phyloP scores from a whole-genome alignment of 768 basidiomycete species.

The Nidularia sp. region DNA sequence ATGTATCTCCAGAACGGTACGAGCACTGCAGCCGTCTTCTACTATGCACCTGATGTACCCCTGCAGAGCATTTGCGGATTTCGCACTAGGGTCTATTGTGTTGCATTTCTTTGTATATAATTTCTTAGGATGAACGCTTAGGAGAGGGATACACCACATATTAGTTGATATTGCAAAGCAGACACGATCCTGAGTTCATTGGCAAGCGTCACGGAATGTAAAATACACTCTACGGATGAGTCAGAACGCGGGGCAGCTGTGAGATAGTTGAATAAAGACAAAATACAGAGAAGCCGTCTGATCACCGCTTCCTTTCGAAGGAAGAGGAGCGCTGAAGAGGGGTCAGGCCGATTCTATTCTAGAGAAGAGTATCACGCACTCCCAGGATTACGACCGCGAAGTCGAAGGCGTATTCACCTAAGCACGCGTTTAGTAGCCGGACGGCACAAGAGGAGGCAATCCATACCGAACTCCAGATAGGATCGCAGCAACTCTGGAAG shows the following conservation, averaged over 20 bases:
- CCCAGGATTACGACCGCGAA: slow-evolving; percentile 83
- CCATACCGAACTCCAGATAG: slow-evolving; percentile 77
- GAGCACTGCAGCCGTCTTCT: background rate
- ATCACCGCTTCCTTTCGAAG: slow-evolving; percentile 57
- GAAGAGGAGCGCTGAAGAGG: slow-evolving; percentile 58
- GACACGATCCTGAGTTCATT: background rate
- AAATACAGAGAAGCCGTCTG: too few relatives aligned
- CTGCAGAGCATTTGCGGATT: slow-evolving; percentile 92
- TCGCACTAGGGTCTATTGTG: slow-evolving; percentile 90
- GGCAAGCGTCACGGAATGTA: background rate
- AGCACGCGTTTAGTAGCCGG: slow-evolving; percentile 4
- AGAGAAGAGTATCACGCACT: slow-evolving; percentile 38
- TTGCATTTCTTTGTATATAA: slow-evolving; percentile 99
- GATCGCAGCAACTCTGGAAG: slow-evolving; percentile 61
- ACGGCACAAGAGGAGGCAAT: background rate
- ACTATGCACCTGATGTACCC: slow-evolving; percentile 1
- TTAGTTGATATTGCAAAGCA: background rate
- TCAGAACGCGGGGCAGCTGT: too few relatives aligned
- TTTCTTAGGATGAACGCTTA: slow-evolving; percentile 72
- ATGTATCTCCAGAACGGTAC: slow-evolving; percentile 90
- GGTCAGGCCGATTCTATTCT: slow-evolving; percentile 1
- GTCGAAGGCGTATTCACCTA: slow-evolving; percentile 85
- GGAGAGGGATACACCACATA: background rate
- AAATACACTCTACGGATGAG: background rate
- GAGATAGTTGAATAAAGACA: too few relatives aligned